Evolutionary conservation across 2,329 filamentous ascomycete genomes (phyloP).

Genomic region (Chaetomium sp.): DNA sequence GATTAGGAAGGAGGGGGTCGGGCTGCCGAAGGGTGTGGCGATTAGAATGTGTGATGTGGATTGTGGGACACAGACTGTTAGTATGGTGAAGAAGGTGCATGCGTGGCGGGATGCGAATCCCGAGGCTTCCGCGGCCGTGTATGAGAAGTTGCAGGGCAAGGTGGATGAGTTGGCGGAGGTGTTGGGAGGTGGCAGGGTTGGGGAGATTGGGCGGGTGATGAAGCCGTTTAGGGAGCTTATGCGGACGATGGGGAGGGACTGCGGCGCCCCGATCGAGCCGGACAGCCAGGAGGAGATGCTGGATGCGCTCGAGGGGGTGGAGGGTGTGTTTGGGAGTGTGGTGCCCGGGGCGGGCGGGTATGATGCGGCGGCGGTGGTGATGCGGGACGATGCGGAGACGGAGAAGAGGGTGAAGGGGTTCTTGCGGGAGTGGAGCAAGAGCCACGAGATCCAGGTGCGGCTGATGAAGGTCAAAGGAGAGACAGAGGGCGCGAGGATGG

Average conservation of each 20-base stretch:
- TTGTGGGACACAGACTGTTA: conserved; percentile 87
- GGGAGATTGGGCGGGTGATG: conserved; percentile 51
- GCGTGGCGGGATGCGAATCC: conserved; percentile 72
- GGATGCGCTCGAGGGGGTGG: conserved; percentile 68
- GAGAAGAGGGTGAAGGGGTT: conserved; percentile 61
- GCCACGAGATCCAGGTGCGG: conserved; percentile 64
- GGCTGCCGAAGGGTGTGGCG: conserved; percentile 69
- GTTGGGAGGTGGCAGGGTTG: conserved; percentile 55
- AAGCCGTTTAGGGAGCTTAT: conserved; percentile 62
- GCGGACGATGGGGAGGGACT: conserved; percentile 71
- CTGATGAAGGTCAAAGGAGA: conserved; percentile 72
- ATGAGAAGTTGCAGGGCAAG: conserved; percentile 70
- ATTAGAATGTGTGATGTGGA: conserved; percentile 96
- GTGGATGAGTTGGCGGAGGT: conserved; percentile 72
- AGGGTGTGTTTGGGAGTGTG: conserved; percentile 86
- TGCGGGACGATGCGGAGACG: conserved; percentile 71
- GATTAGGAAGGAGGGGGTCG: conserved; percentile 67
- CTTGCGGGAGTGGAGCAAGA: conserved; percentile 64
- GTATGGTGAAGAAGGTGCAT: conserved; percentile 93
- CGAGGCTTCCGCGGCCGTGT: conserved; percentile 67
- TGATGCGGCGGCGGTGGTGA: conserved; percentile 81
- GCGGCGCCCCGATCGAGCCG: conserved; percentile 87
- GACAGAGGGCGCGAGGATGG: conserved; percentile 63
- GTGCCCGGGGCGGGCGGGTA: conserved; percentile 94
- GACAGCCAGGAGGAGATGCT: conserved; percentile 80